A percentile compares a stretch with the other conserved stretches of the same genome.
These are phyloP conservation scores for Diaporthe velutina DNA, from an alignment of 2,329 filamentous ascomycete genomes.

Conservation along the genomic window DNA sequence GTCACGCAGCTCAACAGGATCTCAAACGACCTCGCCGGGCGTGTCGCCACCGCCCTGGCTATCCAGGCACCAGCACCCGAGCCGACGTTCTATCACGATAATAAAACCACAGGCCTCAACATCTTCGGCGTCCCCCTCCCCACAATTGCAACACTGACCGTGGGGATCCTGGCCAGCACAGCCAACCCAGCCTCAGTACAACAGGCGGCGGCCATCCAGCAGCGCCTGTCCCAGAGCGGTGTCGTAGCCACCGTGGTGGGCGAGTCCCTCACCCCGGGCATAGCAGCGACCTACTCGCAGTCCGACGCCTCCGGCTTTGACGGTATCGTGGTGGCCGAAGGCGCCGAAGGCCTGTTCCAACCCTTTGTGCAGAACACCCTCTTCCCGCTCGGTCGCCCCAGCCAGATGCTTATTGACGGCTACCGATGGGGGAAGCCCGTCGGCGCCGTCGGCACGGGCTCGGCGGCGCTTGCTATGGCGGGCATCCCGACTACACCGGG, in stretches of 20 bases:
- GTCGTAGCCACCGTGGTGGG: slow-evolving; percentile 72
- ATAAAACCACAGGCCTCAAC: slow-evolving; percentile 72
- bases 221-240: slow-evolving; percentile 61
- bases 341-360: slow-evolving; percentile 65
- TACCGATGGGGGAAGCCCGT: slow-evolving; percentile 81
- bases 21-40: slow-evolving; percentile 74
- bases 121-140: slow-evolving; percentile 70
- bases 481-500: slow-evolving; percentile 59
- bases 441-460: slow-evolving; percentile 65
- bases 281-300: slow-evolving; percentile 74
- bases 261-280: slow-evolving; percentile 65
- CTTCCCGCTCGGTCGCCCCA: slow-evolving; percentile 73
- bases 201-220: slow-evolving; percentile 64
- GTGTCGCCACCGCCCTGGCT: slow-evolving; percentile 74
- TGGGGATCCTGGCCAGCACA: slow-evolving; percentile 71
- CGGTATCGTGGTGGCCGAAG: slow-evolving; percentile 70
- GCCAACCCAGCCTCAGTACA: slow-evolving; percentile 56
- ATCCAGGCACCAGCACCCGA: slow-evolving; percentile 71
- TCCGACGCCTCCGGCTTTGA: slow-evolving; percentile 75
- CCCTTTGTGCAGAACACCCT: slow-evolving; percentile 61
- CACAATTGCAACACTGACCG: slow-evolving; percentile 71
- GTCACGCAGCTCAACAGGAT: slow-evolving; percentile 77
- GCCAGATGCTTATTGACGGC: slow-evolving; percentile 72
- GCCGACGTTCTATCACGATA: slow-evolving; percentile 75
- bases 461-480: slow-evolving; percentile 53